A percentile compares a stretch with the other conserved stretches of the same genome.
These are phyloP conservation scores for Annulohypoxylon maeteangense DNA, from an alignment of 495 filamentous ascomycete species.

Conservation along the genomic window DNA sequence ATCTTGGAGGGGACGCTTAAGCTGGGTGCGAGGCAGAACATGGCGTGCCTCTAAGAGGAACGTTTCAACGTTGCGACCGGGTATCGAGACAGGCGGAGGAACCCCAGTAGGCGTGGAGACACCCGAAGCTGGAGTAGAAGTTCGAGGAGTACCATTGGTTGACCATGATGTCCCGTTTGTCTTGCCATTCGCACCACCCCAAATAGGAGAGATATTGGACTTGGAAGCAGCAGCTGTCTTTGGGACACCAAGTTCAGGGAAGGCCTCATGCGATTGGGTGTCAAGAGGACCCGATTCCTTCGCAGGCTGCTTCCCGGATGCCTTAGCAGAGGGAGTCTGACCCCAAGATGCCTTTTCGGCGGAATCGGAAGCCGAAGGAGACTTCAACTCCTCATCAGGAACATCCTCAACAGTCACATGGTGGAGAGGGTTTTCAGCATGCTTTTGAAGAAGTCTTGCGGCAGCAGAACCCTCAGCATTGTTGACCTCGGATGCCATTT, in stretches of 20 bases:
- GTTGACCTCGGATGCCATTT: slow-evolving; percentile 53
- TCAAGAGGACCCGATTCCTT: slow-evolving; percentile 68
- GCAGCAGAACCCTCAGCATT: slow-evolving; percentile 66
- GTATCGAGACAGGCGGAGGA: slow-evolving; percentile 73
- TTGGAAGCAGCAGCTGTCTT: slow-evolving; percentile 63
- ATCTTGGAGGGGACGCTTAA: slow-evolving; percentile 84
- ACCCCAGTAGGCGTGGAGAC: slow-evolving; percentile 66
- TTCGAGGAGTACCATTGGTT: slow-evolving; percentile 61
- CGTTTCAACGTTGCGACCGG: slow-evolving; percentile 80
- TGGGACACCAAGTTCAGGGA: slow-evolving; percentile 84
- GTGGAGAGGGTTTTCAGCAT: slow-evolving; percentile 73
- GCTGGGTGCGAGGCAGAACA: slow-evolving; percentile 74
- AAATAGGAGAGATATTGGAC: slow-evolving; percentile 70
- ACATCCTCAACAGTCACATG: slow-evolving; percentile 80
- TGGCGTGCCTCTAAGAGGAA: slow-evolving; percentile 76
- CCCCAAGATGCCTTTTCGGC: slow-evolving; percentile 53
- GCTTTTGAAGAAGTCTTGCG: slow-evolving; percentile 80
- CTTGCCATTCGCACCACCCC: slow-evolving; percentile 64
- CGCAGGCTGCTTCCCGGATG: slow-evolving; percentile 70
- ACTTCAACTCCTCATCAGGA: slow-evolving; percentile 78
- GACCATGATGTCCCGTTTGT: slow-evolving; percentile 67
- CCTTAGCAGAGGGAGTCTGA: slow-evolving; percentile 63
- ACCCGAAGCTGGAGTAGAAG: slow-evolving; percentile 69
- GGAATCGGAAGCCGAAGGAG: slow-evolving; percentile 48
- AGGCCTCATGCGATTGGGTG: slow-evolving; percentile 86